Evolutionary conservation across 768 basidiomycete genomes (phyloP).

Genomic region (Boletus rubropictus): DNA sequence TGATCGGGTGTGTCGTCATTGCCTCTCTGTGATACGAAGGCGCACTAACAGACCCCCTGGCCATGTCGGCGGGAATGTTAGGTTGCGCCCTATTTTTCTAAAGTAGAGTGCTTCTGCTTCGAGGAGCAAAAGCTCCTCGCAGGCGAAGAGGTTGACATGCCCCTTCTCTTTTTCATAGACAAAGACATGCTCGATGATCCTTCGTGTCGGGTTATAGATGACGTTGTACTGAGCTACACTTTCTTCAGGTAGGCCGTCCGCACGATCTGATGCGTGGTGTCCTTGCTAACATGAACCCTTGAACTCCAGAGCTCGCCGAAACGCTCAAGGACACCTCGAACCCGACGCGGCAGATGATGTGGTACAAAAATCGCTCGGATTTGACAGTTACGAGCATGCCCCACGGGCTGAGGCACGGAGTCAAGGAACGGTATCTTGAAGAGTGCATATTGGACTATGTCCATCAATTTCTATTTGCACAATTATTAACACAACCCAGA

Average conservation of each 20-base stretch:
- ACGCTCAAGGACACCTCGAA: constrained; percentile 78
- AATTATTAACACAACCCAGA: neutral
- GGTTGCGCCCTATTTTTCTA: constrained; percentile 98
- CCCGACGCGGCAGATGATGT: constrained; percentile 82
- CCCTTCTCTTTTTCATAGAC: constrained; percentile 97
- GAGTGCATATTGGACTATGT: neutral
- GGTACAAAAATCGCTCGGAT: constrained; percentile 77
- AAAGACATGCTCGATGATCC: constrained; percentile 95
- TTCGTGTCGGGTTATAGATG: constrained; percentile 76
- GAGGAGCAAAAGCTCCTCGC: constrained; percentile 95
- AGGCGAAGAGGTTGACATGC: constrained; percentile 96
- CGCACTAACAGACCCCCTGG: neutral
- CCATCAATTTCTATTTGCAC: neutral
- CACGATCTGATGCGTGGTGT: neutral
- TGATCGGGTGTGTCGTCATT: constrained; percentile 62
- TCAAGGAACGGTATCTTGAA: neutral
- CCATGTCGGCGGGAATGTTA: constrained; percentile 26
- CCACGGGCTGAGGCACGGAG: constrained; percentile 27
- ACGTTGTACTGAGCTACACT: constrained; percentile 92
- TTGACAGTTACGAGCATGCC: constrained; percentile 52
- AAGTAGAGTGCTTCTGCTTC: constrained; percentile 99
- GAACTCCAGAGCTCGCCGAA: constrained; percentile 69
- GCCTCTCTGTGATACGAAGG: neutral
- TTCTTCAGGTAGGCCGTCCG: constrained; percentile 73
- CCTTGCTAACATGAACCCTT: neutral